Conservation (phyloP, 2,329 filamentous ascomycete species). For the Madurella mycetomatis region DNA sequence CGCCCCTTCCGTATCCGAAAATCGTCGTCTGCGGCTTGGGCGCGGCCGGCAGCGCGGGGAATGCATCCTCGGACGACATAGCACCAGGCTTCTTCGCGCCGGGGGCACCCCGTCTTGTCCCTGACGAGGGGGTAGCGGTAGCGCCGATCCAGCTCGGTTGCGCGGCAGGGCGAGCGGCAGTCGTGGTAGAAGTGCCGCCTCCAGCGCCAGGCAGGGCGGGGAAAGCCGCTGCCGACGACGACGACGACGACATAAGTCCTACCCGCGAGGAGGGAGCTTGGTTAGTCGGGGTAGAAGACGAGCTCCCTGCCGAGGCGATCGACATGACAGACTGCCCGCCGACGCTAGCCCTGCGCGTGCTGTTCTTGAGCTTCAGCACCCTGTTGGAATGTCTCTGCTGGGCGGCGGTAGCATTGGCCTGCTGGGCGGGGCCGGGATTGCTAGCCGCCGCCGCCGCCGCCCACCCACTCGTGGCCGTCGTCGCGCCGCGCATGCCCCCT, state of each 20-base stretch:
- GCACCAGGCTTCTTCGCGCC: constrained; percentile 1
- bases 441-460: constrained; percentile 51
- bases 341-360: constrained; percentile 42
- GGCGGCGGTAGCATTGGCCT: constrained; percentile 34
- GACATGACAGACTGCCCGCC: constrained; percentile 17
- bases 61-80: constrained; percentile 52
- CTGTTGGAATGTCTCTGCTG: constrained; percentile 48
- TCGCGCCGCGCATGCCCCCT: constrained; percentile 60
- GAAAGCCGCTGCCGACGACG: constrained; percentile 41
- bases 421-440: constrained; percentile 51
- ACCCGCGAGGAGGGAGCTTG: neutral
- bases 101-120: no score
- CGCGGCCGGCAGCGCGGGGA: constrained; percentile 77
- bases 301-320: constrained; percentile 14
- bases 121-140: neutral
- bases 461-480: constrained; percentile 55
- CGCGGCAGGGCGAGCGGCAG: neutral
- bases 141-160: constrained; percentile 25
- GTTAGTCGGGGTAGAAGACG: constrained; percentile 1
- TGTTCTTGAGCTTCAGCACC: constrained; percentile 57
- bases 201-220: constrained; percentile 38
- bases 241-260: constrained; percentile 11
- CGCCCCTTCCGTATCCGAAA: constrained; percentile 55
- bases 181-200: neutral
- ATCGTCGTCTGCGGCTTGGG: constrained; percentile 63